Evolutionary conservation across 2,329 filamentous ascomycete species (phyloP), one percentile per base, ranked within the genome.

Genomic region (Fusarium chuoi): DNA sequence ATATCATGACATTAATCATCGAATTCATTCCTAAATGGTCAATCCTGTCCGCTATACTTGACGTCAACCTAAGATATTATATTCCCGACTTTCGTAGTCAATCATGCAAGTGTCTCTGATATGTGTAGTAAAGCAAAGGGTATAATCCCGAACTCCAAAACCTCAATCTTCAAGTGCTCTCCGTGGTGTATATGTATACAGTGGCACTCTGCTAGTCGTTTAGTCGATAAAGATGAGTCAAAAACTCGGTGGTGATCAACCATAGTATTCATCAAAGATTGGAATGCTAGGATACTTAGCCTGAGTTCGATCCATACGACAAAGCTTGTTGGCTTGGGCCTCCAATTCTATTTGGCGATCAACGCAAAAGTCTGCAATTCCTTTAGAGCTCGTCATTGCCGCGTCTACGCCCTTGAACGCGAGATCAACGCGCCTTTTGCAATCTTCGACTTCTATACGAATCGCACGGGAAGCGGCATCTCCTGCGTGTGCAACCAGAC

Each of bases 241-340:
- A 26, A 13, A 26, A 8, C 41, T 39, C 28, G 36, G 28, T 44
- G 42, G n/a, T 57, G 11, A 55, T 30, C 24, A 56, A 28, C 11
- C 17, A 38, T 44, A 33, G 49, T 51, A 52, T 24, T 45, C 38
- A 28, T 48, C 26, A 38, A 12, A 11, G 22, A 45, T 52, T 52
- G 30, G 9, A 20, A 52, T 36, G 13, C 20, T 26, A n/a, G 42
- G 56, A 12, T 51, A 24, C 51, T 51, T 70, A 20, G 48, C 39
- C 28, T 57, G 59, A 28, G 51, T 68, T 33, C 56, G 57, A 6
- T 65, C 62, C 17, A 69, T 45, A 17, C 68, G 65, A 24, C 46
- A 35, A 41, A 69, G 13, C 41, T 33, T 72, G 18, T 28, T 46
- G 6, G 70, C 65, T 46, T 73, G 64, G 2, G 56, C 39, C 6